phyloP scores from a whole-genome alignment of 495 filamentous ascomycete genomes.

The Lophiostoma macrostomum region DNA sequence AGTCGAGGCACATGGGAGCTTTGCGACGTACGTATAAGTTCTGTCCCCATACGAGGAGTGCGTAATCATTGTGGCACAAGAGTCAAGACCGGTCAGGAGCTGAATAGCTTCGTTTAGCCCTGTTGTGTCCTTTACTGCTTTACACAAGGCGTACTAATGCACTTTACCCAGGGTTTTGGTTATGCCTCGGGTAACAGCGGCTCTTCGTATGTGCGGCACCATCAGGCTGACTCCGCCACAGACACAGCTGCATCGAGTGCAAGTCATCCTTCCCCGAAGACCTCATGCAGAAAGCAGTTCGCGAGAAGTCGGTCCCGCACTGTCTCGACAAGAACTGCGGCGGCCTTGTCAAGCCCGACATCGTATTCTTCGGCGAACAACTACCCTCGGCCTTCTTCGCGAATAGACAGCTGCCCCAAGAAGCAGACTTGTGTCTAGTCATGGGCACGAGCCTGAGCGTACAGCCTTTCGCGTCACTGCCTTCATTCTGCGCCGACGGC shows the following conservation, averaged over 20 bases:
- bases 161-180: no score
- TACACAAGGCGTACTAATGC: no score
- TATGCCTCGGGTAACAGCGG: no score
- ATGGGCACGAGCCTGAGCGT: slow-evolving; percentile 91
- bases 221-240: slow-evolving; percentile 1
- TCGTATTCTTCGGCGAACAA: slow-evolving; percentile 86
- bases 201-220: no score
- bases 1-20: slow-evolving; percentile 92
- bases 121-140: no score
- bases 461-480: slow-evolving; percentile 83
- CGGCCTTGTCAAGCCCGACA: slow-evolving; percentile 91
- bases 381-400: slow-evolving; percentile 68
- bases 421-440: slow-evolving; percentile 79
- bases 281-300: slow-evolving; percentile 66
- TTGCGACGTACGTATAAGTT: slow-evolving; percentile 57
- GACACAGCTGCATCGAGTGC: slow-evolving; percentile 87
- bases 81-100: no score
- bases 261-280: slow-evolving; percentile 64
- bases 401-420: slow-evolving; percentile 51
- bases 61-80: no score
- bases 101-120: no score
- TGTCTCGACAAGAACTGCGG: slow-evolving; percentile 61
- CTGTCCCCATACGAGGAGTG: no score
- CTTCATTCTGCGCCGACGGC: slow-evolving; percentile 55
- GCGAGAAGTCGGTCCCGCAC: slow-evolving; percentile 60